These are phyloP conservation scores for Umbelopsis sp. DNA, from an alignment of 192 early-diverging fungal species.

Conservation along the genomic window DNA sequence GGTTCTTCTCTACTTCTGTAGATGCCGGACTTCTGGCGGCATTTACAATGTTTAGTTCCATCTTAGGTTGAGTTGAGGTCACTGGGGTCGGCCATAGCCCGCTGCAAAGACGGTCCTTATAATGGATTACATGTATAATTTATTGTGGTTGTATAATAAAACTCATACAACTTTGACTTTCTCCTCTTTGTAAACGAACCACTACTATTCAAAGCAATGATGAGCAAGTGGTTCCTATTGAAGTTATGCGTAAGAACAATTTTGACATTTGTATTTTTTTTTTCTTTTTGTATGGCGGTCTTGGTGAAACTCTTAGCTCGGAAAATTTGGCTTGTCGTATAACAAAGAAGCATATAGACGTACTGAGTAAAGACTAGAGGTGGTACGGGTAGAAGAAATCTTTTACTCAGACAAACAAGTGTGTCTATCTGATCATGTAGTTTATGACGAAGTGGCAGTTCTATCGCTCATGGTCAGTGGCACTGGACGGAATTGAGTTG, in stretches of 20 bases:
- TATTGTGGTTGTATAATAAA: too few species aligned
- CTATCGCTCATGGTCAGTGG: not conserved
- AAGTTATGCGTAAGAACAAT: not conserved
- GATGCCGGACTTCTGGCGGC: not conserved
- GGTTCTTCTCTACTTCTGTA: constrained; percentile 1
- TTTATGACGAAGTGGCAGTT: not conserved
- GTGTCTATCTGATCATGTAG: not conserved
- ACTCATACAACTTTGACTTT: not conserved
- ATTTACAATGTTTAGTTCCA: not conserved
- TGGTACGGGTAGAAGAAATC: not conserved
- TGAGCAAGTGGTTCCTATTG: not conserved
- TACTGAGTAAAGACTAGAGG: not conserved
- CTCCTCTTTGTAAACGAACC: not conserved
- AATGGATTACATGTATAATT: too few species aligned
- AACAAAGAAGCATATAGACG: constrained; percentile 12
- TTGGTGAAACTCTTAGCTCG: not conserved
- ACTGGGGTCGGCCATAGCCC: not conserved
- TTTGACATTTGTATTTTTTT: constrained; percentile 1
- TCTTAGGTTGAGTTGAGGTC: not conserved
- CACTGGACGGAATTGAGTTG: too few species aligned
- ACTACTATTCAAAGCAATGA: not conserved
- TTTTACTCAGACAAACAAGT: not conserved
- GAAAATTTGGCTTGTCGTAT: not conserved
- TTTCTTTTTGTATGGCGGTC: not conserved
- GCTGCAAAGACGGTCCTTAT: too few species aligned